Evolutionary conservation across 495 filamentous ascomycete genomes (phyloP).

Genomic region (Hypoxylon rickii): DNA sequence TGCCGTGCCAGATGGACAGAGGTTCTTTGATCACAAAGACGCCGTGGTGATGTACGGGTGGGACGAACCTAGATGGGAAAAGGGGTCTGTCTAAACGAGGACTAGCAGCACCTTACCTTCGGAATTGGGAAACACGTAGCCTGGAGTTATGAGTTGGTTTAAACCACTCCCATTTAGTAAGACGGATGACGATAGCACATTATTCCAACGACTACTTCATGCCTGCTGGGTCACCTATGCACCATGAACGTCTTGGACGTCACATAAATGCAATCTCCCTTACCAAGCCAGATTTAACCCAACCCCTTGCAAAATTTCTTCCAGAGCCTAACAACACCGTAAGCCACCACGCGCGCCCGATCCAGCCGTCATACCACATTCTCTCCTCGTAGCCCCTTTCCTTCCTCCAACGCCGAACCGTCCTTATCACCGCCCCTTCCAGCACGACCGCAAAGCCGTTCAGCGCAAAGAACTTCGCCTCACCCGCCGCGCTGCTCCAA

Average conservation of each 20-base stretch:
- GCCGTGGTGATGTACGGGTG: slow-evolving; percentile 7
- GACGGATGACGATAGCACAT: background rate
- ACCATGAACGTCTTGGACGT: background rate
- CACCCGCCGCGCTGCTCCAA: slow-evolving; percentile 19
- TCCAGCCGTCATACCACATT: slow-evolving; percentile 25
- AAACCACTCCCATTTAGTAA: background rate
- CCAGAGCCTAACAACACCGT: slow-evolving; percentile 17
- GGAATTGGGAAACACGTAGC: too few relatives aligned
- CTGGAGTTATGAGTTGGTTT: background rate
- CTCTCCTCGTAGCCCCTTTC: background rate
- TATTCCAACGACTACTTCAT: background rate
- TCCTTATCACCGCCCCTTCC: slow-evolving; percentile 9
- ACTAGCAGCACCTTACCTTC: too few relatives aligned
- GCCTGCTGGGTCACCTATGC: background rate
- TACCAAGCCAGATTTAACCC: slow-evolving; percentile 27
- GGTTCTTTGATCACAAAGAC: slow-evolving; percentile 3
- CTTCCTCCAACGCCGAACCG: slow-evolving; percentile 12
- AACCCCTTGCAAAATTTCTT: slow-evolving; percentile 27
- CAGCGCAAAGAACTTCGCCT: slow-evolving; percentile 27
- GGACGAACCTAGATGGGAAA: slow-evolving; percentile 16
- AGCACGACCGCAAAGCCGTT: slow-evolving; percentile 26
- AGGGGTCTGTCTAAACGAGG: background rate
- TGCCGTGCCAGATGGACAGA: slow-evolving; percentile 12
- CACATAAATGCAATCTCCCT: slow-evolving; percentile 19
- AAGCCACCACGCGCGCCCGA: slow-evolving; percentile 24